These are phyloP conservation scores for Russula foetens DNA, from an alignment of 768 basidiomycete species.

Conservation along the genomic window DNA sequence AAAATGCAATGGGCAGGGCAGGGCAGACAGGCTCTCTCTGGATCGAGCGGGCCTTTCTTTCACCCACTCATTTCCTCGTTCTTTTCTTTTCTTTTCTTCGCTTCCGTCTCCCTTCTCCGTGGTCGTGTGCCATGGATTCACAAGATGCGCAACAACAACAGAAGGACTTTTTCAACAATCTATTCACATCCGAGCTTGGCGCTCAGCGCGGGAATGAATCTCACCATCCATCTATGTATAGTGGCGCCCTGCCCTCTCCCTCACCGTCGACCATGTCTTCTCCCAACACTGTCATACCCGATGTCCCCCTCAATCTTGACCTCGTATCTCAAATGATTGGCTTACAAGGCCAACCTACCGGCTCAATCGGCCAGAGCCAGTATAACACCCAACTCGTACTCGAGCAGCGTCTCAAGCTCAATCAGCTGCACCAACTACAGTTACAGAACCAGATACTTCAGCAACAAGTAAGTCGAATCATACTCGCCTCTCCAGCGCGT, in stretches of 20 bases:
- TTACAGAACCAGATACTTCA: conserved; percentile 82
- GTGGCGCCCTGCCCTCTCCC: conserved; percentile 14
- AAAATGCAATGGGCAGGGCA: not conserved
- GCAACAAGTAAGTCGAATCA: conserved; percentile 57
- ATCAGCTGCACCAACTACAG: conserved; percentile 69
- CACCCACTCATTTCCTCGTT: not conserved
- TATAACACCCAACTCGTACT: conserved; percentile 43
- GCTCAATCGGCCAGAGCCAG: conserved; percentile 24
- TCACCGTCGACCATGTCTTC: conserved; percentile 17
- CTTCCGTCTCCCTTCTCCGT: not conserved
- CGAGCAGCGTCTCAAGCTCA: conserved; percentile 73
- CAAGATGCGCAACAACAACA: conserved; percentile 21
- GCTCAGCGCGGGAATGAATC: conserved; percentile 19
- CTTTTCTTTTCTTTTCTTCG: not conserved
- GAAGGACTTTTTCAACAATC: conserved; percentile 26
- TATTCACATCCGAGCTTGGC: conserved; percentile 22
- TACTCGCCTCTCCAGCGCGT: not conserved
- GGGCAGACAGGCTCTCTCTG: too few species aligned
- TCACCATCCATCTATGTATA: conserved; percentile 15
- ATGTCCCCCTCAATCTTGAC: conserved; percentile 36
- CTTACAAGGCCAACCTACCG: conserved; percentile 30
- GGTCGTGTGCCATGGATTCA: conserved; percentile 10
- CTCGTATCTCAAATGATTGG: conserved; percentile 44
- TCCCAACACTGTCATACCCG: conserved; percentile 18
- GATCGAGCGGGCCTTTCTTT: not conserved